These are phyloP conservation scores for Pyrenophora seminiperda DNA, from an alignment of 2,329 filamentous ascomycete species.

Conservation along the genomic window DNA sequence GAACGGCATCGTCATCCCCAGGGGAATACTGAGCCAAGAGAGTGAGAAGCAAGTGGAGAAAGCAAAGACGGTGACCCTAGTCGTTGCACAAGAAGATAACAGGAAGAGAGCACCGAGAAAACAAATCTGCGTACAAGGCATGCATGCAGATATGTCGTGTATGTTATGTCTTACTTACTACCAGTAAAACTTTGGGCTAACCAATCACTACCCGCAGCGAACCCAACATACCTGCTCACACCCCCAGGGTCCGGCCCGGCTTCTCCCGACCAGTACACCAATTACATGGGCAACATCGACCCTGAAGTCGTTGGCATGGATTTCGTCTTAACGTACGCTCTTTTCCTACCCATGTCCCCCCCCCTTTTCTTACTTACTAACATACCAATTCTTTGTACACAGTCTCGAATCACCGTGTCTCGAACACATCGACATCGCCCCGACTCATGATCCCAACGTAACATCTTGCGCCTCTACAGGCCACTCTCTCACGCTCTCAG, in stretches of 20 bases:
- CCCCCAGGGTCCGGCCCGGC: not conserved
- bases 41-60: not conserved
- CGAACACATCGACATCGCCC: constrained; percentile 32
- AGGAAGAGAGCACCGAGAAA: constrained; percentile 3
- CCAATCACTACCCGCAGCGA: not conserved
- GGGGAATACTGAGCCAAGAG: not conserved
- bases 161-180: not conserved
- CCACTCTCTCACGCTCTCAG: constrained; percentile 39
- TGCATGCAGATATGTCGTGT: not conserved
- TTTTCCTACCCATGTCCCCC: not conserved
- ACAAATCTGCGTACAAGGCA: constrained; percentile 5
- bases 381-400: not conserved
- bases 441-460: not conserved
- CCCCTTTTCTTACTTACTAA: too few species aligned
- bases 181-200: too few species aligned
- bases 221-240: not conserved
- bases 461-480: constrained; percentile 22
- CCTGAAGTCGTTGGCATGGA: constrained; percentile 33
- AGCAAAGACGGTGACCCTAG: not conserved
- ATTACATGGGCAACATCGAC: constrained; percentile 19
- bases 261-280: not conserved
- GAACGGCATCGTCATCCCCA: constrained; percentile 23
- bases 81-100: not conserved
- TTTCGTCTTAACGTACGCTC: constrained; percentile 44
- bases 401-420: constrained; percentile 47